Percentiles rank a stretch among this genome's conserved stretches.
phyloP scores from a whole-genome alignment of 805 yeast genomes.

The Millerago galiae region DNA sequence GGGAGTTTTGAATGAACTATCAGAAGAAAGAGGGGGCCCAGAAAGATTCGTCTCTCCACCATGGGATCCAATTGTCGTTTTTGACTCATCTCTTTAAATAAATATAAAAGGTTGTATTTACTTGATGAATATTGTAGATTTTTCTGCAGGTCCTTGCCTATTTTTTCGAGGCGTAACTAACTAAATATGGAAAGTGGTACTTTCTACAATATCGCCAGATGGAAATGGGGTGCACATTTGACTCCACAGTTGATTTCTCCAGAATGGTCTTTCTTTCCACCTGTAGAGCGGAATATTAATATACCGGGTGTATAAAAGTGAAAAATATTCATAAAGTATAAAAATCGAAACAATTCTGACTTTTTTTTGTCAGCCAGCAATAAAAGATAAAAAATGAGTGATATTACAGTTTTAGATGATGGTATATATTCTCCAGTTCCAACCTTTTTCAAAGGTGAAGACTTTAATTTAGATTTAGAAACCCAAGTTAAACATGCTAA shows the following conservation, averaged over 20 bases:
- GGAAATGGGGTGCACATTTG: too few species aligned
- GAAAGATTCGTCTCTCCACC: constrained; percentile 22
- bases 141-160: too few species aligned
- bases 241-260: background rate
- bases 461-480: constrained; percentile 25
- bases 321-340: background rate
- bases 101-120: background rate
- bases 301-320: background rate
- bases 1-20: constrained; percentile 22
- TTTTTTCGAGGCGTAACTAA: too few species aligned
- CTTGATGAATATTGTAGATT: background rate
- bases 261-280: too few species aligned
- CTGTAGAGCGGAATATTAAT: background rate
- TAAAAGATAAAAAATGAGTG: background rate
- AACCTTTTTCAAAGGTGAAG: constrained; percentile 25
- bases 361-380: background rate
- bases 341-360: background rate
- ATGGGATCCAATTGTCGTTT: constrained; percentile 32
- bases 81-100: constrained; percentile 13
- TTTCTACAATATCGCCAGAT: too few species aligned
- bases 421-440: constrained; percentile 30
- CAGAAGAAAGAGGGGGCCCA: constrained; percentile 23
- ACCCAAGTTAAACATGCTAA: constrained; percentile 29
- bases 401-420: constrained; percentile 5
- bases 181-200: too few species aligned